Conservation (phyloP, 2,329 filamentous ascomycete species). For the Sclerotinia nivalis region DNA sequence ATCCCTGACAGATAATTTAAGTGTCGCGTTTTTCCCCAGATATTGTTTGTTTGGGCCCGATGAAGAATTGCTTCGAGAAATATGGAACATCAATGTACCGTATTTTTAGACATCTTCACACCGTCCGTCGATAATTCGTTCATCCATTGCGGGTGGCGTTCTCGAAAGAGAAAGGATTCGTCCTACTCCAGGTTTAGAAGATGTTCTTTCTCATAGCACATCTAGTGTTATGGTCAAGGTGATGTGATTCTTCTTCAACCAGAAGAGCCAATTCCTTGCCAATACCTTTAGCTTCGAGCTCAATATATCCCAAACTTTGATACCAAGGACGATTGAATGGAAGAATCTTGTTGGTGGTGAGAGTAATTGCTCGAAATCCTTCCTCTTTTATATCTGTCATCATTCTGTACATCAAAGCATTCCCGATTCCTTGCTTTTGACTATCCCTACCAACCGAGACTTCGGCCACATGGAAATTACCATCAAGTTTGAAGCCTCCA, state of each 20-base stretch:
- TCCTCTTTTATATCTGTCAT: constrained; percentile 34
- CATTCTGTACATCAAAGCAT: constrained; percentile 37
- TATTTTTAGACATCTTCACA: constrained; percentile 3
- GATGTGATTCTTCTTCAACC: constrained; percentile 5
- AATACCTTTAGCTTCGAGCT: constrained; percentile 32
- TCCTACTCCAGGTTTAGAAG: not conserved
- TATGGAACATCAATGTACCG: constrained; percentile 11
- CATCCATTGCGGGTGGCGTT: not conserved
- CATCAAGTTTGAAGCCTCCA: constrained; percentile 35
- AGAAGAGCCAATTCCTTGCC: constrained; percentile 14
- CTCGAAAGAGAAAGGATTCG: not conserved
- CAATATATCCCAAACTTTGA: constrained; percentile 36
- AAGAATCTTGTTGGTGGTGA: constrained; percentile 38
- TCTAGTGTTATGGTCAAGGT: not conserved
- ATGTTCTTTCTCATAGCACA: constrained; percentile 22
- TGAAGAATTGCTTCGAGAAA: constrained; percentile 1
- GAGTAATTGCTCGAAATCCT: constrained; percentile 35
- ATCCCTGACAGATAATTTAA: constrained; percentile 10
- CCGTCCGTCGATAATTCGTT: not conserved
- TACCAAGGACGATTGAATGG: constrained; percentile 41
- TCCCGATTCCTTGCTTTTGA: constrained; percentile 39
- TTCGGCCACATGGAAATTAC: constrained; percentile 39
- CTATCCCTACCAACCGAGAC: constrained; percentile 37
- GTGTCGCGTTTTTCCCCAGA: not conserved
- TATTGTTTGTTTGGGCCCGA: constrained; percentile 8